These are phyloP conservation scores for Myriosclerotinia scirpicola DNA, from an alignment of 2,329 filamentous ascomycete species.

Conservation along the genomic window DNA sequence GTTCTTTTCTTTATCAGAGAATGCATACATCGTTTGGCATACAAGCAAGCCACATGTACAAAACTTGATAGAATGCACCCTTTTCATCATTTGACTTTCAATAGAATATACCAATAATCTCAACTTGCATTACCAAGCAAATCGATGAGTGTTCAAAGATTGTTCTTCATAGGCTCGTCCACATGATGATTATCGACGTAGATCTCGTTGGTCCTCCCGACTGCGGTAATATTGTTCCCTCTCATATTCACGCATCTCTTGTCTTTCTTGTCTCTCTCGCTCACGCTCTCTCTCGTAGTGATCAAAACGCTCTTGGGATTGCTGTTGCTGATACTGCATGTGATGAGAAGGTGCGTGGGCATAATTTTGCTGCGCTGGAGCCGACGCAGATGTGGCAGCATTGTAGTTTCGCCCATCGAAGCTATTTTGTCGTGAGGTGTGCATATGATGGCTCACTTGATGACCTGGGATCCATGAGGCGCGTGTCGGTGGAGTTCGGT, in stretches of 20 bases:
- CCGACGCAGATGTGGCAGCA: slow-evolving; percentile 31
- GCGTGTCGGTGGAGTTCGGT: slow-evolving; percentile 37
- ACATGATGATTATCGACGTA: background rate
- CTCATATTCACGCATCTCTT: background rate
- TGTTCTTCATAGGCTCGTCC: background rate
- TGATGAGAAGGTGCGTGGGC: slow-evolving; percentile 31
- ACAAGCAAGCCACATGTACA: background rate
- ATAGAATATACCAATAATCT: background rate
- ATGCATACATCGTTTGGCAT: no score
- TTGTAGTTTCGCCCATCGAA: slow-evolving; percentile 36
- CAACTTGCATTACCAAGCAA: background rate
- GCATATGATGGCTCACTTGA: slow-evolving; percentile 34
- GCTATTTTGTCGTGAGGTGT: slow-evolving; percentile 38
- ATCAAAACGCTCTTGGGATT: slow-evolving; percentile 22
- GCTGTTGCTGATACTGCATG: slow-evolving; percentile 32
- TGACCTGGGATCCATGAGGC: slow-evolving; percentile 32
- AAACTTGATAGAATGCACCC: background rate
- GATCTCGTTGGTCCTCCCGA: slow-evolving; percentile 6
- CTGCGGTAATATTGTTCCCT: slow-evolving; percentile 16
- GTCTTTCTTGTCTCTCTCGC: slow-evolving; percentile 19
- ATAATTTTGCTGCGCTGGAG: slow-evolving; percentile 33
- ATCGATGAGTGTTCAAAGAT: no score
- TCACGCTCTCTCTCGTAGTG: slow-evolving; percentile 14
- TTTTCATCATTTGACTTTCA: background rate
- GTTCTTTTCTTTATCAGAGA: background rate